Evolutionary conservation across 164 flowering plant species (phyloP).

Genomic region (Vitis vinifera): ASM3070453v1 NC_081812.1:19014001-19014500

Average conservation of each 20-base stretch:
- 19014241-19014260: background rate
- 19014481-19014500: too few relatives aligned
- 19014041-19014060: background rate
- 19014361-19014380: too few relatives aligned
- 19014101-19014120: background rate
- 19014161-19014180: background rate
- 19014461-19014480: too few relatives aligned
- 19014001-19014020: slow-evolving; percentile 6
- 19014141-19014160: too few relatives aligned
- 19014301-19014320: background rate
- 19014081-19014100: background rate
- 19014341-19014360: too few relatives aligned
- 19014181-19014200: background rate
- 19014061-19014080: background rate
- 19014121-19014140: too few relatives aligned
- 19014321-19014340: background rate
- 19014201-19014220: background rate
- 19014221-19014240: background rate
- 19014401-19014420: too few relatives aligned
- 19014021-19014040: background rate
- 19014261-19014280: background rate
- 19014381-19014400: too few relatives aligned
- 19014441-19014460: too few relatives aligned
- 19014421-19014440: too few relatives aligned
- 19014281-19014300: background rate